Base-by-base conservation (phyloP, 2,329 filamentous ascomycete genomes). In the Fusarium odoratissimum region DNA sequence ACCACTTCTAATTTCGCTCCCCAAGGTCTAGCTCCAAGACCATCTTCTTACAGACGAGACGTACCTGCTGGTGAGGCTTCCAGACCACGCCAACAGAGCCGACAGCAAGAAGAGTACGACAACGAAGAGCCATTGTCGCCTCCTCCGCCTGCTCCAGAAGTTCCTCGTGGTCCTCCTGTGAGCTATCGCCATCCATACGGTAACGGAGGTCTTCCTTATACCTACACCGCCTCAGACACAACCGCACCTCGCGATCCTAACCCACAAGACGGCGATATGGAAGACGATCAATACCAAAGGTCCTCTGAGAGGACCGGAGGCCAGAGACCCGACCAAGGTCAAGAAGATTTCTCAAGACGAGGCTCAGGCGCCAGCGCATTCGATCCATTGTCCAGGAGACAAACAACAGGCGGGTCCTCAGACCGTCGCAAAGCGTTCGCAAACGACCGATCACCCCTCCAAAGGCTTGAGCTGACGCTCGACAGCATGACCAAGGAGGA, bases 401-500 rank as follows among this genome's bases (percentile, higher is more conserved):
- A 80, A 25, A 83, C 85, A 45, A 81, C 75, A 56, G 81, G 79
- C 60, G 81, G 79, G 71, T 83, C 81, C 57, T 79, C 81, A 58
- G 83, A 84, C 74, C 84, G 86, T 73, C 83, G 85, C 62, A 88
- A 85, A 85, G 85, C 87, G 84, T 91, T 93, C 83, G 93, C 95
- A 78, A 88, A 92, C 64, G 92, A 97, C 80, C 91, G 93, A 77
- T 98, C 95, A 71, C 96, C 97, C 58, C 87, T 99, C 58, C 95
- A 99, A 82, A 96, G 92, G 84, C 89, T 99, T 75, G 95, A 99
- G 85, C 90, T 93, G 78, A 96, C 94, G 77, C 88, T 98, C 78
- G 93, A 92, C 81, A 95, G 93, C 83, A 95, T 98, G 82, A 97
- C 93, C 81, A 98, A 98, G 81, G 95, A 98, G 83, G 95, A 98